phyloP scores from a whole-genome alignment of 768 basidiomycete species.

The Auriscalpium orientale region DNA sequence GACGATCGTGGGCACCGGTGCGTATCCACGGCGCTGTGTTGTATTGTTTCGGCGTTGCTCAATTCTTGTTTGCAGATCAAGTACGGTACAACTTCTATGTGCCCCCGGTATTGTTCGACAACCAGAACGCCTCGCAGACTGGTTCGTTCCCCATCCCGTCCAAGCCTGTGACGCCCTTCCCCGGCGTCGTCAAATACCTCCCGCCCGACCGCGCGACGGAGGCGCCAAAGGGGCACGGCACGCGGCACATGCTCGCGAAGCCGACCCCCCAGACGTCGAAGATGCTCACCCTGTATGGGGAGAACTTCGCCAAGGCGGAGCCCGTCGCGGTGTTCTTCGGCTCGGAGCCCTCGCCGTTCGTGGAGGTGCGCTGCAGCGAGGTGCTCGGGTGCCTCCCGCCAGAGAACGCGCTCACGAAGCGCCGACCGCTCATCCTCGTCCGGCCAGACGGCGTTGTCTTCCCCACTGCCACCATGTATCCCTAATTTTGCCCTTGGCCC shows the following conservation, averaged over 20 bases:
- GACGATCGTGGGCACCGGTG: constrained; percentile 91
- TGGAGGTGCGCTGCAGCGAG: constrained; percentile 83
- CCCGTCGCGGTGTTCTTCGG: constrained; percentile 84
- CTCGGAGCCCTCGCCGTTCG: constrained; percentile 77
- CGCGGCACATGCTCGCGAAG: constrained; percentile 63
- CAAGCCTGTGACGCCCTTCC: constrained; percentile 81
- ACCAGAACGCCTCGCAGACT: constrained; percentile 62
- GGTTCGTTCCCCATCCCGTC: constrained; percentile 73
- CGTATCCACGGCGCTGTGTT: constrained; percentile 14
- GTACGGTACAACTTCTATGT: constrained; percentile 92
- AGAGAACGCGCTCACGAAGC: constrained; percentile 56
- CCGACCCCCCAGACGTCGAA: constrained; percentile 72
- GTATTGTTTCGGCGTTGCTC: constrained; percentile 13
- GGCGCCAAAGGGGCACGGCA: constrained; percentile 65
- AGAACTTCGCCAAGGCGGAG: constrained; percentile 81
- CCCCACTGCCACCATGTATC: constrained; percentile 77
- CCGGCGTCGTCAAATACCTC: constrained; percentile 83
- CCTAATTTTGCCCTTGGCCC: constrained; percentile 35
- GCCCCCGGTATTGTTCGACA: constrained; percentile 77
- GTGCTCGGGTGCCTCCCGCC: constrained; percentile 78
- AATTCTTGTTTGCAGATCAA: constrained; percentile 48
- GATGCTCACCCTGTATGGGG: constrained; percentile 82
- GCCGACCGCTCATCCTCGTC: constrained; percentile 74
- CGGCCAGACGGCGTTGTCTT: constrained; percentile 83
- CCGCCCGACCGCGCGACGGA: constrained; percentile 84